phyloP scores from a whole-genome alignment of 192 early-diverging fungal species.

The Globomyces pollinis-pini region DNA sequence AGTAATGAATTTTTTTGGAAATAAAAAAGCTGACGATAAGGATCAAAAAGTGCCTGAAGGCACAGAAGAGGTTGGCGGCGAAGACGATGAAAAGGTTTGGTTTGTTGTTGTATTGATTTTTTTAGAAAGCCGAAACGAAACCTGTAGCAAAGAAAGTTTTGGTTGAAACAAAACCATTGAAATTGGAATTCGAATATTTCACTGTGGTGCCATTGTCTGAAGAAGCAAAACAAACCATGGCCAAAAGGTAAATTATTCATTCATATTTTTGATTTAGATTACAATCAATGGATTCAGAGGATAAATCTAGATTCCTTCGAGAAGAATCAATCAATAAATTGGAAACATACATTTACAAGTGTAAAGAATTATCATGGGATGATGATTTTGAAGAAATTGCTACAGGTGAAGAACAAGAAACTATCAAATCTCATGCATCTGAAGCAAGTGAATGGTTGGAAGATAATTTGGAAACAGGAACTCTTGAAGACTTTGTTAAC shows the following conservation, averaged over 20 bases:
- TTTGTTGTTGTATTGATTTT: background rate
- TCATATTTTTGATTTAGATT: constrained; percentile 31
- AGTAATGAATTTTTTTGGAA: constrained; percentile 38
- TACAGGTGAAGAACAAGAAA: constrained; percentile 63
- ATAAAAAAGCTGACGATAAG: constrained; percentile 37
- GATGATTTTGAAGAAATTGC: constrained; percentile 61
- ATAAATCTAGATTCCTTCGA: constrained; percentile 56
- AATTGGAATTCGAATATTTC: constrained; percentile 44
- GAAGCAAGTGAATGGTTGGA: constrained; percentile 79
- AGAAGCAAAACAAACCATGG: constrained; percentile 21
- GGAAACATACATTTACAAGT: constrained; percentile 83
- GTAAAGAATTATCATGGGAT: constrained; percentile 74
- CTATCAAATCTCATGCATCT: constrained; percentile 46
- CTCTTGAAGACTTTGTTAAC: constrained; percentile 32
- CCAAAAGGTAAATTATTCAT: constrained; percentile 30
- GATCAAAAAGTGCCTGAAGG: too few species aligned
- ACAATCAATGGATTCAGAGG: constrained; percentile 63
- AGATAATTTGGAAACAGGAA: constrained; percentile 55
- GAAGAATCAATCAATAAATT: constrained; percentile 83
- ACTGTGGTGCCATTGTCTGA: constrained; percentile 45
- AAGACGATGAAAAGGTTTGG: background rate
- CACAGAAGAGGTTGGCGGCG: background rate
- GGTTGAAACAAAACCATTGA: constrained; percentile 51
- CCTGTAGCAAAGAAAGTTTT: constrained; percentile 31
- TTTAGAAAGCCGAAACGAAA: constrained; percentile 10